A percentile compares a stretch with the other conserved stretches of the same genome.
Evolutionary conservation across 768 basidiomycete species (phyloP).

Genomic region (Suillus weaverae): DNA sequence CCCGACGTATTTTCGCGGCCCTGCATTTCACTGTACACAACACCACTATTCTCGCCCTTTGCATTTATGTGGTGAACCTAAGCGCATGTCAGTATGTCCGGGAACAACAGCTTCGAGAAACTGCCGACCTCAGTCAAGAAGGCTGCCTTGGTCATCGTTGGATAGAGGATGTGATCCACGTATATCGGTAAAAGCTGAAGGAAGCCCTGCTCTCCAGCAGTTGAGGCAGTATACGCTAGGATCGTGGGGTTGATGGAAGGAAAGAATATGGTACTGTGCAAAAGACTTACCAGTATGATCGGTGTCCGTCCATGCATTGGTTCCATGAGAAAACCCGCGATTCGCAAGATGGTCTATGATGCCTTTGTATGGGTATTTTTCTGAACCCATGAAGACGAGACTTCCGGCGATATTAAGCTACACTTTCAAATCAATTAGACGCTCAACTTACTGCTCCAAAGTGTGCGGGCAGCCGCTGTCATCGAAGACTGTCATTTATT

Average conservation of each 20-base stretch:
- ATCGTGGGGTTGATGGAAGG: neutral
- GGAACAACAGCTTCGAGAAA: neutral
- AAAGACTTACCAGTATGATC: constrained; percentile 63
- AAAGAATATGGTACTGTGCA: neutral
- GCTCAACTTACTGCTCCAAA: constrained; percentile 77
- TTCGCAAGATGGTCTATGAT: constrained; percentile 95
- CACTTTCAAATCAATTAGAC: neutral
- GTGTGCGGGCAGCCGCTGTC: constrained; percentile 97
- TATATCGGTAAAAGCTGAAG: constrained; percentile 85
- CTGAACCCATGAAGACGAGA: constrained; percentile 92
- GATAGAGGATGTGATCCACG: constrained; percentile 95
- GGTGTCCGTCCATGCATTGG: constrained; percentile 97
- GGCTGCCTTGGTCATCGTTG: constrained; percentile 87
- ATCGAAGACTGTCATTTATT: constrained; percentile 67
- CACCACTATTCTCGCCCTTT: constrained; percentile 89
- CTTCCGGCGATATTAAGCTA: constrained; percentile 36
- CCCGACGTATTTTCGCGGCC: constrained; percentile 90
- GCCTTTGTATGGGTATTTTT: constrained; percentile 95
- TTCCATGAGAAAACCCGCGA: constrained; percentile 87
- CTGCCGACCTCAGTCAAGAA: constrained; percentile 61
- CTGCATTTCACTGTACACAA: constrained; percentile 97
- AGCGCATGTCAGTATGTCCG: constrained; percentile 1
- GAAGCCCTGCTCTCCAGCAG: constrained; percentile 92
- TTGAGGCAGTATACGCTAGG: constrained; percentile 87
- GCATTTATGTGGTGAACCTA: constrained; percentile 94